Conservation (phyloP, 352 stramenopile genomes). For the Peronospora farinosa region DNA sequence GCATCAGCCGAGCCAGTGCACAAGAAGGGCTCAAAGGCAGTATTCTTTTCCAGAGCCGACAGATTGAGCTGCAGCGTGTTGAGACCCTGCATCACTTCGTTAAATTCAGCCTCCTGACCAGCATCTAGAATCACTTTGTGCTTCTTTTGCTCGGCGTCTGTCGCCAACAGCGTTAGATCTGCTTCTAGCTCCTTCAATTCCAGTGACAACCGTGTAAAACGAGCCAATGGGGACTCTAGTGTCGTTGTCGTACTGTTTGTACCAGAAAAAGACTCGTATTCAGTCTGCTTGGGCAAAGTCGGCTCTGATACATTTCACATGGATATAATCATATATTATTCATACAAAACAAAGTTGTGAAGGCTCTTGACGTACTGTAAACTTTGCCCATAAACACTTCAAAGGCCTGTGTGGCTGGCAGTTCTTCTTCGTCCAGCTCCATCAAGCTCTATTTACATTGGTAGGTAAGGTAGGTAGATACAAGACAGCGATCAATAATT, state of each 20-base stretch:
- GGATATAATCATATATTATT: not conserved
- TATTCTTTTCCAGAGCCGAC: slow-evolving; percentile 49
- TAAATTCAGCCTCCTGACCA: slow-evolving; percentile 56
- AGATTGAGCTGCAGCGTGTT: slow-evolving; percentile 58
- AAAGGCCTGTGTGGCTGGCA: slow-evolving; percentile 52
- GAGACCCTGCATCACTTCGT: slow-evolving; percentile 58
- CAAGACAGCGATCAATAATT: not conserved
- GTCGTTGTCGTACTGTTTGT: slow-evolving; percentile 17
- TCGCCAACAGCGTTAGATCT: slow-evolving; percentile 51
- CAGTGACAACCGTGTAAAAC: slow-evolving; percentile 59
- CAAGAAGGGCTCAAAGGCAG: slow-evolving; percentile 54
- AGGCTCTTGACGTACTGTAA: slow-evolving; percentile 45
- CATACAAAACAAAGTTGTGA: not conserved
- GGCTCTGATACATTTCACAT: slow-evolving; percentile 34
- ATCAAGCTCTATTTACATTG: slow-evolving; percentile 30
- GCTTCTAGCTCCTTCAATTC: slow-evolving; percentile 67
- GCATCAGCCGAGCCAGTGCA: slow-evolving; percentile 5
- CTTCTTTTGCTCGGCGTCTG: slow-evolving; percentile 37
- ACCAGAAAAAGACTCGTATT: slow-evolving; percentile 38
- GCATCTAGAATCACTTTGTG: slow-evolving; percentile 51
- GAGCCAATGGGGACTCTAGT: slow-evolving; percentile 61
- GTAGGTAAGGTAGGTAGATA: too few species aligned
- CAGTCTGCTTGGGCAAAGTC: slow-evolving; percentile 37
- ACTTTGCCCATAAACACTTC: slow-evolving; percentile 82
- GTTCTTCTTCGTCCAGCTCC: slow-evolving; percentile 54